Evolutionary conservation across 2,329 filamentous ascomycete species (phyloP), one percentile per base, ranked within the genome.

Genomic region (Colletotrichum tofieldiae): DNA sequence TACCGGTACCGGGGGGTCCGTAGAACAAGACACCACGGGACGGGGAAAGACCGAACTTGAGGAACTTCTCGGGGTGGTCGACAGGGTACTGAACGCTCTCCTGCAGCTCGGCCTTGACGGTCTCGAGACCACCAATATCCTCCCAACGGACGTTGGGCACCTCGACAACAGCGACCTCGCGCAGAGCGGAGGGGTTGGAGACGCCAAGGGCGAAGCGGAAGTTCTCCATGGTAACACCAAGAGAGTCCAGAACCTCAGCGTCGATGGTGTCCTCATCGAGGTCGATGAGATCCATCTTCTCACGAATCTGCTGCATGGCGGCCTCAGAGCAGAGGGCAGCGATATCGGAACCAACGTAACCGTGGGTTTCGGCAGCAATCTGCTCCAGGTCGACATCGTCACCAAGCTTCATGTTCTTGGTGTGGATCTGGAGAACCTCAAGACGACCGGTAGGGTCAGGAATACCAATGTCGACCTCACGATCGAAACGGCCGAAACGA

Each of bases 211-310:
- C 96, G 80, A 98, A 99, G 79, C 95, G 94, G 94, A 99, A 99
- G 91, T 99, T 99, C 85, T 99, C 96, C 94, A 98, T 98, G 74
- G 96, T 99, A 60, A 99, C 96, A 82, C 96, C 96, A 58, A 99
- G 92, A 56, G 96, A 98, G 86, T 99, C 96, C 66, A 99, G 91
- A 64, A 99, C 96, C 87, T 99, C 96, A 39, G 96, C 96, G 79
- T 99, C 96, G 75, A 99, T 99, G 74, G 96, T 99, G 81, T 99
- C 96, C 86, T 99, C 96, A 76, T 99, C 96, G 43, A 99, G 90
- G 84, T 99, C 96, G 77, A 99, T 99, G 75, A 99, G 91, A 82
- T 99, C 96, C 96, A 99, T 99, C 93, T 99, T 99, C 87, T 99
- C 96, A 87, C 96, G 96, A 84, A 99, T 99, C 87, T 99, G 96